Evolutionary conservation across 768 basidiomycete species (phyloP).

Genomic region (Lentinula aciculospora): DNA sequence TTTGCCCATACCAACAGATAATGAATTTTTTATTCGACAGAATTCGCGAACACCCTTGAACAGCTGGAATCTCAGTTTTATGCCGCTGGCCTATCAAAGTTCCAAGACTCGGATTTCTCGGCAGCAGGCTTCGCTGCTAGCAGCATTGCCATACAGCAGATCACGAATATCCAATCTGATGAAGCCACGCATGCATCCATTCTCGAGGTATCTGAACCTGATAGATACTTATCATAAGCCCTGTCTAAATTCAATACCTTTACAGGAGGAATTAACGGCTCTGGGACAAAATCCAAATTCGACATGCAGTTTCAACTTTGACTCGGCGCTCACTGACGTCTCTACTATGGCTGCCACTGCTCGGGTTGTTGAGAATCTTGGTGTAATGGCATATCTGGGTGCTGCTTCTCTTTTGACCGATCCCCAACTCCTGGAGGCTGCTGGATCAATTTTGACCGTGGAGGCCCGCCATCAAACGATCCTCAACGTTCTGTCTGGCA

Average conservation of each 20-base stretch:
- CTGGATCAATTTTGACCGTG: constrained; percentile 68
- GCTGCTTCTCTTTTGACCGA: constrained; percentile 59
- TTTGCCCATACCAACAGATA: neutral
- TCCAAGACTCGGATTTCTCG: constrained; percentile 57
- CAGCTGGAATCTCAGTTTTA: constrained; percentile 71
- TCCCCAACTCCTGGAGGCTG: constrained; percentile 55
- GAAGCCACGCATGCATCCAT: constrained; percentile 53
- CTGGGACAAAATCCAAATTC: constrained; percentile 50
- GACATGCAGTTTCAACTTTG: constrained; percentile 67
- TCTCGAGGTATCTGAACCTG: constrained; percentile 36
- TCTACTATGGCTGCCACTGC: constrained; percentile 65
- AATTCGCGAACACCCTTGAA: constrained; percentile 74
- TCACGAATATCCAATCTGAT: constrained; percentile 54
- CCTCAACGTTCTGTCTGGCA: constrained; percentile 61
- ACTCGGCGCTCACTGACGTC: constrained; percentile 55
- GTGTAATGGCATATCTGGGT: constrained; percentile 74
- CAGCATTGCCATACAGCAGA: constrained; percentile 52
- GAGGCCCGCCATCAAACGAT: constrained; percentile 83
- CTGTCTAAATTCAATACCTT: neutral
- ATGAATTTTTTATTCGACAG: constrained; percentile 27
- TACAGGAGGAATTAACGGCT: constrained; percentile 41
- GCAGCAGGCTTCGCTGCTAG: constrained; percentile 58
- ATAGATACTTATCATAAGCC: neutral
- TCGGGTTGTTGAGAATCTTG: constrained; percentile 71
- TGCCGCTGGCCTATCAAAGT: constrained; percentile 55